These are phyloP conservation scores for Calonectria fujianensis DNA, from an alignment of 2,329 filamentous ascomycete species.

Conservation along the genomic window DNA sequence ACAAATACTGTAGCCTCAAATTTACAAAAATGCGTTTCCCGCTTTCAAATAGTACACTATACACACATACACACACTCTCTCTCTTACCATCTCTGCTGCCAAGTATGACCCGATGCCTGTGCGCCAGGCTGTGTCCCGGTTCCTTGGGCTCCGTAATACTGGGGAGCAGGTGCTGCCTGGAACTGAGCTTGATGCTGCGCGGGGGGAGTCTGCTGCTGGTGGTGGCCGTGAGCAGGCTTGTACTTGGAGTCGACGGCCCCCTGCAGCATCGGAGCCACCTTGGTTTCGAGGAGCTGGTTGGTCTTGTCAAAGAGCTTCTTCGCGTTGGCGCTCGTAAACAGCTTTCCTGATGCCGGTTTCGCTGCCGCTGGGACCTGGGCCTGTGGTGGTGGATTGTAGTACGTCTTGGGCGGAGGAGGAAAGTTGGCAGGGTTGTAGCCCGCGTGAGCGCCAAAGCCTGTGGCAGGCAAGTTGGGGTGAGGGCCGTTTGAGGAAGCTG, in stretches of 20 bases:
- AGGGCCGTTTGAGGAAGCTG: conserved; percentile 48
- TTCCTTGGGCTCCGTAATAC: conserved; percentile 44
- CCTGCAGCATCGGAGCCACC: conserved; percentile 57
- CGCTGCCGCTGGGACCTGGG: conserved; percentile 41
- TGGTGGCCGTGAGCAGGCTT: conserved; percentile 32
- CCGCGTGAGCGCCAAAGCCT: conserved; percentile 48
- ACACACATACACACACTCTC: no score
- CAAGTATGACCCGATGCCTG: conserved; percentile 38
- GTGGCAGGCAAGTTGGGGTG: conserved; percentile 40
- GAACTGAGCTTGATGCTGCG: conserved; percentile 33
- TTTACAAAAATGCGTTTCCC: neutral
- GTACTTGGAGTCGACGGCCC: conserved; percentile 37
- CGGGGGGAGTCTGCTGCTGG: conserved; percentile 19
- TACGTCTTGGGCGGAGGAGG: conserved; percentile 59
- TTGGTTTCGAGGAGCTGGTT: conserved; percentile 59
- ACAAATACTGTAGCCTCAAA: neutral
- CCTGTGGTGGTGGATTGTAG: conserved; percentile 53
- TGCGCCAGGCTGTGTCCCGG: conserved; percentile 32
- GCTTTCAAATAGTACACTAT: neutral
- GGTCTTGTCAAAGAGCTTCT: conserved; percentile 61
- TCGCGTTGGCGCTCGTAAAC: conserved; percentile 59
- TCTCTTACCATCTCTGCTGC: conserved; percentile 28
- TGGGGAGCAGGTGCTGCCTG: conserved; percentile 51
- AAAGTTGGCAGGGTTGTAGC: conserved; percentile 53
- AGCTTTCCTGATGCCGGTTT: conserved; percentile 51